Conservation (phyloP, 768 basidiomycete genomes). For the Clitopilus hobsonii region DNA sequence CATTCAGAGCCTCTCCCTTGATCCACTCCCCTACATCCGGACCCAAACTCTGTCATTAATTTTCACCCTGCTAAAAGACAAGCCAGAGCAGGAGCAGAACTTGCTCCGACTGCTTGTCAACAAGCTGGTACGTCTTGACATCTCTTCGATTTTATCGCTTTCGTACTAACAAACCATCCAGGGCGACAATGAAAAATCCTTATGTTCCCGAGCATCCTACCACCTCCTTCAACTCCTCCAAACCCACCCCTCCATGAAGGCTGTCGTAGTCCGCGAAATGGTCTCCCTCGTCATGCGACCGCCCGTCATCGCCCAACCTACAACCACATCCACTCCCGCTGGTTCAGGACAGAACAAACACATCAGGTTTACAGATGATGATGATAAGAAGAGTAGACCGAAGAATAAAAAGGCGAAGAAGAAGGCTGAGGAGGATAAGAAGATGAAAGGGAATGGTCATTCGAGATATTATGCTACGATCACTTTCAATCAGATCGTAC, state of each 20-base stretch:
- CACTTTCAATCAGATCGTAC: constrained; percentile 90
- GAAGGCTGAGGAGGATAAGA: neutral
- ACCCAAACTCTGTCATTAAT: constrained; percentile 79
- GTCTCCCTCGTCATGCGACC: constrained; percentile 66
- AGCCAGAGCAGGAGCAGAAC: constrained; percentile 98
- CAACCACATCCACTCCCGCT: constrained; percentile 29
- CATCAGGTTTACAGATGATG: constrained; percentile 46
- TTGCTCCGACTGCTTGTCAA: constrained; percentile 87
- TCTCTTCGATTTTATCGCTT: constrained; percentile 2
- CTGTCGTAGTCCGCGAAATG: constrained; percentile 83
- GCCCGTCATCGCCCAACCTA: constrained; percentile 24
- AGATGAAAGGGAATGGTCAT: constrained; percentile 50
- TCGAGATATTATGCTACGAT: constrained; percentile 89
- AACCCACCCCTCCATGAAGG: constrained; percentile 89
- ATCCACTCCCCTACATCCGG: constrained; percentile 84
- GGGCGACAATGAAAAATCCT: constrained; percentile 86
- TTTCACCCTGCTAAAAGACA: constrained; percentile 75
- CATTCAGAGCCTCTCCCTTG: constrained; percentile 68
- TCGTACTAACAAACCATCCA: constrained; percentile 19
- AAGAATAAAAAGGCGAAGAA: constrained; percentile 11
- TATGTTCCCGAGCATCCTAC: constrained; percentile 88
- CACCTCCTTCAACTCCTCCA: constrained; percentile 88
- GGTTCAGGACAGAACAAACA: constrained; percentile 36
- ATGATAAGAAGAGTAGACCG: constrained; percentile 24
- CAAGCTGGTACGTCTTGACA: constrained; percentile 64